Base-by-base conservation (phyloP, 2,329 filamentous ascomycete species). In the Colletotrichum sp. region DNA sequence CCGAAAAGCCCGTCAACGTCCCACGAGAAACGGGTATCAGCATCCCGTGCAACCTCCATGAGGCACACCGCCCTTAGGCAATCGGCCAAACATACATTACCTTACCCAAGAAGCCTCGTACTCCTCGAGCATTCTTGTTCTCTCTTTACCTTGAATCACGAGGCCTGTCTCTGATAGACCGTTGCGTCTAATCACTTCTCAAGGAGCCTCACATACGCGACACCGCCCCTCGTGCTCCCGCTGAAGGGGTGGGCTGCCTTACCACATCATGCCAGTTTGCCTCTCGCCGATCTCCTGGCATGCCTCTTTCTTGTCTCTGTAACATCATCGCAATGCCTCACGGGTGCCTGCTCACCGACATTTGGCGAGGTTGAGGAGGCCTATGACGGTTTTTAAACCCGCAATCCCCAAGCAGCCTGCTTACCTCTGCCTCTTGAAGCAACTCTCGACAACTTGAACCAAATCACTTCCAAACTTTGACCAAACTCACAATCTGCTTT, bases 301-400 rank as follows among this genome's bases (percentile, higher is more conserved):
- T 68, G 18, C 18, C 13, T 57, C 12, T 24, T 26, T 57, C 12
- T 24, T 26, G 24, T 44, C 16, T 39, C 62, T 36, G n/a, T 16
- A 24, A 34, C 26, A n/a, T 28, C n/a, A 18, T n/a, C 5, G 15
- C 10, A 26, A 28, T 39, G 55, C 30, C 55, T 57, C 39, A 18
- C 59, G 70, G 73, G 24, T 69, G 39, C 9, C 64, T 73, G 34
- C 73, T 73, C 70, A 73, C 70, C 73, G 73, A 76, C 73, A 44
- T 68, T 68, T 39, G 10, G 8, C 57, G 18, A 24, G 13, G 4
- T 16, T 63, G 10, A 59, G n/a, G 6, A 18, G 18, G 16, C 18
- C n/a, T 16, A 15, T 64, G 34, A 8, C 21, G 8, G 18, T 59
- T 13, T 49, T 60, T 68, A 72, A 72, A 62, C 18, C 26, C 1